Evolutionary conservation across 805 yeast genomes (phyloP).

Genomic region (Candida suzukii): DNA sequence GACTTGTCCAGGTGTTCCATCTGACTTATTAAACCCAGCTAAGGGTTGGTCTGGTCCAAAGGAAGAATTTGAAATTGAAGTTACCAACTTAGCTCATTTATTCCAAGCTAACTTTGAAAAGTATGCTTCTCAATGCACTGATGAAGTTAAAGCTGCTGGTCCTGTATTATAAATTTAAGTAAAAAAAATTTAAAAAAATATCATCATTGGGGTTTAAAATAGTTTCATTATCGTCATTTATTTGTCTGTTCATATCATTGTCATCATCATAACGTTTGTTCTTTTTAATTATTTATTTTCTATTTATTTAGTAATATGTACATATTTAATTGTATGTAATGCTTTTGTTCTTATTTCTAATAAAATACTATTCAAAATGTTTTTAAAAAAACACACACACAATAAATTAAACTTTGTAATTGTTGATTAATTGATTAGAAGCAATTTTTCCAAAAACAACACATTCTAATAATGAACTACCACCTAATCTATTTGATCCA

Average conservation of each 20-base stretch:
- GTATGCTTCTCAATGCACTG: conserved; percentile 75
- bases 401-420: background rate
- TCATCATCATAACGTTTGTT: background rate
- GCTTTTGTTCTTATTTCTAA: too few relatives aligned
- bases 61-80: conserved; percentile 46
- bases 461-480: conserved; percentile 54
- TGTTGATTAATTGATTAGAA: conserved; percentile 21
- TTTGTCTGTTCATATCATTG: background rate
- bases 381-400: background rate
- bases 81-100: conserved; percentile 60
- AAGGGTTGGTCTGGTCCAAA: conserved; percentile 65
- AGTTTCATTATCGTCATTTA: too few relatives aligned
- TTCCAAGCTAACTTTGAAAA: conserved; percentile 83
- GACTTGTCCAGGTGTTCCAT: conserved; percentile 74
- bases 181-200: too few relatives aligned
- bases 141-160: conserved; percentile 90
- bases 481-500: conserved; percentile 59
- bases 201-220: too few relatives aligned
- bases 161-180: conserved; percentile 43
- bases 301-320: background rate
- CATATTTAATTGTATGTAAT: too few relatives aligned
- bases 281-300: background rate
- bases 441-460: conserved; percentile 56
- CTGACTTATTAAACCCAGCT: conserved; percentile 80
- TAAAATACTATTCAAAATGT: too few relatives aligned